Percentiles rank a stretch among this genome's conserved stretches.
Evolutionary conservation across 1,139 yeast species (phyloP).

Genomic region (Lodderomyces margitis): DNA sequence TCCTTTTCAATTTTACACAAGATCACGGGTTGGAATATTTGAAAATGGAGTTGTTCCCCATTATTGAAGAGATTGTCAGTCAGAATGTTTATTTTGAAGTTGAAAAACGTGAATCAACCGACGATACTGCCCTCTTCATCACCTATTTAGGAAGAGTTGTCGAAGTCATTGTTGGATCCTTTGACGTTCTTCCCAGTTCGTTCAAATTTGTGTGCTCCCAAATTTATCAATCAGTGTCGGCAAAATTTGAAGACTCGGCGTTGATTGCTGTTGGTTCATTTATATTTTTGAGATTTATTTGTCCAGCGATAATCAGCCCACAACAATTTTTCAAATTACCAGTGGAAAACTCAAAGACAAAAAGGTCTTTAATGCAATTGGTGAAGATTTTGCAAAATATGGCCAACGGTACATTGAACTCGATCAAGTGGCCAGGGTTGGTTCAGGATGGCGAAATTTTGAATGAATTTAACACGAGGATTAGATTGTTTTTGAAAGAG

Average conservation of each 20-base stretch:
- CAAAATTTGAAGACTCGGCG: slow-evolving; percentile 67
- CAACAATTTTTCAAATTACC: slow-evolving; percentile 58
- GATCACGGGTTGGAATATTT: slow-evolving; percentile 63
- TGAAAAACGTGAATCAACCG: slow-evolving; percentile 50
- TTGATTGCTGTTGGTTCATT: slow-evolving; percentile 83
- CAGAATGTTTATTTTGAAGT: slow-evolving; percentile 61
- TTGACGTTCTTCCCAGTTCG: slow-evolving; percentile 64
- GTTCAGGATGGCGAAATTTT: slow-evolving; percentile 42
- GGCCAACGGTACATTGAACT: slow-evolving; percentile 71
- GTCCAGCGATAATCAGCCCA: slow-evolving; percentile 92
- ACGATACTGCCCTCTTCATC: slow-evolving; percentile 49
- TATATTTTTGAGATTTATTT: slow-evolving; percentile 76
- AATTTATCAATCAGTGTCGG: slow-evolving; percentile 61
- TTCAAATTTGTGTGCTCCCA: slow-evolving; percentile 73
- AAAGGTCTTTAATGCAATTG: slow-evolving; percentile 73
- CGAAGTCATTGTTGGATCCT: slow-evolving; percentile 57
- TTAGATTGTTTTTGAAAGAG: slow-evolving; percentile 45
- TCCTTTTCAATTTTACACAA: slow-evolving; percentile 70
- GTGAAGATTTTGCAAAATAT: slow-evolving; percentile 86
- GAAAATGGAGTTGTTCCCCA: slow-evolving; percentile 51
- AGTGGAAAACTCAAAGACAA: slow-evolving; percentile 47
- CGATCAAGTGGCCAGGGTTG: slow-evolving; percentile 62
- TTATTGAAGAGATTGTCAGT: slow-evolving; percentile 49
- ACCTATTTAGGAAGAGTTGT: slow-evolving; percentile 58
- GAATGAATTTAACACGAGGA: slow-evolving; percentile 39